phyloP scores from a whole-genome alignment of 495 filamentous ascomycete species.

The Bombardia bombarda region DNA sequence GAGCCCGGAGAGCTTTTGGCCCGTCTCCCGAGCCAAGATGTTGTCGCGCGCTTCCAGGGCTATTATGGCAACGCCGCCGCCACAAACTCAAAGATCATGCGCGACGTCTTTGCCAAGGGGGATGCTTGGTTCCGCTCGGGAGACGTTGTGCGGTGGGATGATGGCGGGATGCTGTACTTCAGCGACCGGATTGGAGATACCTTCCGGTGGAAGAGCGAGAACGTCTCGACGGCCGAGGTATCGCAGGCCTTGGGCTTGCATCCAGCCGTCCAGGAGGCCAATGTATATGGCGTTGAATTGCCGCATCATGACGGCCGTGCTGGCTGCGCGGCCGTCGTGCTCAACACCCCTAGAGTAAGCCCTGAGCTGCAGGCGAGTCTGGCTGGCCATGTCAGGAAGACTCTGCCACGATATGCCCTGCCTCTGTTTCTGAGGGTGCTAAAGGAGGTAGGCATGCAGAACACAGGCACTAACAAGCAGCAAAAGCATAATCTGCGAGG shows the following conservation, averaged over 20 bases:
- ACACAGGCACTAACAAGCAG: constrained; percentile 82
- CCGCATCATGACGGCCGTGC: constrained; percentile 82
- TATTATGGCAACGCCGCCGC: constrained; percentile 73
- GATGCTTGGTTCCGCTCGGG: constrained; percentile 84
- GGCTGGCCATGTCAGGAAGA: constrained; percentile 45
- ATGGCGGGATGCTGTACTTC: constrained; percentile 73
- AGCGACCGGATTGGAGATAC: constrained; percentile 88
- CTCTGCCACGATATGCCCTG: constrained; percentile 63
- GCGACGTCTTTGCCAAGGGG: constrained; percentile 68
- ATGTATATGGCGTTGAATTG: constrained; percentile 79
- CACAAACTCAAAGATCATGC: constrained; percentile 69
- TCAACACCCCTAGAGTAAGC: constrained; percentile 25
- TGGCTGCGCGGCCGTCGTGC: constrained; percentile 66
- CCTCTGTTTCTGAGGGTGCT: constrained; percentile 70
- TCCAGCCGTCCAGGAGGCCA: constrained; percentile 64
- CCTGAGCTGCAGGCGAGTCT: constrained; percentile 44
- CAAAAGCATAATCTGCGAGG: constrained; percentile 62
- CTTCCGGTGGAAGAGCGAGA: constrained; percentile 95
- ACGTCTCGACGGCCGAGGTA: constrained; percentile 80
- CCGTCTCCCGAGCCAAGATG: constrained; percentile 56
- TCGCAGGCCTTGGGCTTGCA: constrained; percentile 60
- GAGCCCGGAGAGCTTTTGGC: constrained; percentile 75
- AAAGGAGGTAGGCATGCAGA: constrained; percentile 43
- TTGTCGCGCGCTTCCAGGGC: constrained; percentile 64
- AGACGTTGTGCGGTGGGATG: constrained; percentile 68